Evolutionary conservation across 208 protist species (phyloP), one percentile per base, ranked within the genome.

Genomic region (Leishmania gerbilli): DNA sequence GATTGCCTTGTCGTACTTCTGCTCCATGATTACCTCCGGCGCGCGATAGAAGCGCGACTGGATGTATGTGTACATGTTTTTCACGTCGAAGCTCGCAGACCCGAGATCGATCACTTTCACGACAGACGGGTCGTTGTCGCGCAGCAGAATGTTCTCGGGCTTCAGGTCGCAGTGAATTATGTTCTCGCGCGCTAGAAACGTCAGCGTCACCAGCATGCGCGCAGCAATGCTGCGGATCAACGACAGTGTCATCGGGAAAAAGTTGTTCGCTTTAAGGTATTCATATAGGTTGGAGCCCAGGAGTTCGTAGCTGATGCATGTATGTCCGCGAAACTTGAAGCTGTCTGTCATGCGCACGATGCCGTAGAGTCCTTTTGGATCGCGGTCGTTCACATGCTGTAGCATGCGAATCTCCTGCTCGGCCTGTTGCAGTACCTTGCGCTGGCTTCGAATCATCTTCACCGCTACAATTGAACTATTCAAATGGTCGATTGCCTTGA

Each of bases 61-160:
- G 34, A 97, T 95, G 81, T 99, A 99, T 51, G 97, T 97, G 81
- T 95, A 98, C 34, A 90, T 75, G 47, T 89, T 89, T 71, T 97
- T 84, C 58, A 96, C 84, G 62, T 98, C 96, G 87, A 97, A 99
- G 91, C 98, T 99, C 15, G 94, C 95, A n/a, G 96, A 98, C 34
- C 99, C 99, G 75, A 99, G 97, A 88, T 99, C 99, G 77, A 99
- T 99, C 27, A 99, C 90, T 82, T 99, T 99, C 84, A 99, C 98
- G 31, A 84, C 89, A 34, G 89, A 88, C 42, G 91, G 92, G 69
- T 92, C 91, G 24, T 89, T 75, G 27, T 88, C 79, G 76, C 88
- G 87, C 31, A 98, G 83, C 11, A 99, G 86, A 62, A 99, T 94
- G 85, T 99, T 99, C 87, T 99, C 98, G 8, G 98, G 98, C 87